Evolutionary conservation across 2,329 filamentous ascomycete genomes (phyloP), one percentile per base, ranked within the genome.

Genomic region (Diaporthe destruens): DNA sequence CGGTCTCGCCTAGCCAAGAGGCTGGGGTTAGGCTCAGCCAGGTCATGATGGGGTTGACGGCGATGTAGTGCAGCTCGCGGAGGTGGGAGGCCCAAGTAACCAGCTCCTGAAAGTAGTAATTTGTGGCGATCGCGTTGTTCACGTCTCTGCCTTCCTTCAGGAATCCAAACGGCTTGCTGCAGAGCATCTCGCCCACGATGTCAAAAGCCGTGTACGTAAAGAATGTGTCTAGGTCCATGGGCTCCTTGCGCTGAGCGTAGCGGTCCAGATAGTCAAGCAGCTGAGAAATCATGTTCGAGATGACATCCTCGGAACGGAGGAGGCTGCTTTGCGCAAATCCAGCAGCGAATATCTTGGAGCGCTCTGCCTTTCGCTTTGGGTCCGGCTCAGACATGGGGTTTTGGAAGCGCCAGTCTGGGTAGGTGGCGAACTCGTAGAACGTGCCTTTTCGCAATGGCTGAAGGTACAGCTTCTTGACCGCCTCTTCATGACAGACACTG

Each of bases 371-470:
- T 6, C 75, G 76, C 34, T 80, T 80, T 3, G 80, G 80, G 69
- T 83, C 79, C 20, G 80, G 74, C 57, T 80, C 80, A 7, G 81
- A 81, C 81, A 85, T 83, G 39, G 80, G 80, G 39, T 63, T 63
- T 49, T 63, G 59, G 59, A 63, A 63, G 9, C 59, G 59, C 59
- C 59, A 63, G 16, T 63, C 80, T 83, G 65, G 65, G 32, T 53
- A 68, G n/a, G 65, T 55, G 23, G 36, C 65, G 25, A 68, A 53
- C 32, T 68, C 51, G 23, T 68, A 55, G 6, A 51, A 67, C 32
- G 47, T 68, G n/a, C 65, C 65, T 23, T 68, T 68, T 14, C 51
- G 65, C 8, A 68, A 44, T 14, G 65, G 44, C 32, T 39, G 32
- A 29, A 55, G 34, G 32, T 53, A 55, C 9, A 68, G n/a, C 32